Evolutionary conservation across 371 early-diverging fungal species (phyloP).

Genomic region (Furculomyces boomerangus): DNA sequence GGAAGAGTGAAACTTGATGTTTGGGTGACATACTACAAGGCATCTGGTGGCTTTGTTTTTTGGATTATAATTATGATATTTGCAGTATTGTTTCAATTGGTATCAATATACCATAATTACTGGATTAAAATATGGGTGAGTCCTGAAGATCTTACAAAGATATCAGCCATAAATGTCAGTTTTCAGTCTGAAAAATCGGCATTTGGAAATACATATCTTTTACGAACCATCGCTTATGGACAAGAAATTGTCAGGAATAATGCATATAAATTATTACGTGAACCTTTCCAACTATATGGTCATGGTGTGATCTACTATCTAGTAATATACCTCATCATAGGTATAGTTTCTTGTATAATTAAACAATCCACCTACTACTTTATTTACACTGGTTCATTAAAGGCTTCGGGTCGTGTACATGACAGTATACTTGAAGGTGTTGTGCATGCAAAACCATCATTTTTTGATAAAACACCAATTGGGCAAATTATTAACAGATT

Average conservation of each 20-base stretch:
- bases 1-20: constrained; percentile 17
- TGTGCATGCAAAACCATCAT: constrained; percentile 50
- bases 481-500: constrained; percentile 82
- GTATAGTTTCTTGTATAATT: constrained; percentile 6
- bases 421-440: constrained; percentile 29
- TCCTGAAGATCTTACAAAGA: not conserved
- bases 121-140: constrained; percentile 24
- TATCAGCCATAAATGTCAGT: not conserved
- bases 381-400: constrained; percentile 37
- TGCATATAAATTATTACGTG: no score
- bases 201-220: no score
- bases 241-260: no score
- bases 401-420: constrained; percentile 34
- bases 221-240: no score
- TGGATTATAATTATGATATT: constrained; percentile 9
- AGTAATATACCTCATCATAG: constrained; percentile 10
- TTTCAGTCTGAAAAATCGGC: no score
- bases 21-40: constrained; percentile 19
- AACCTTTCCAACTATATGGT: no score
- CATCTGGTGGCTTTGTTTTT: constrained; percentile 11
- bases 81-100: constrained; percentile 4
- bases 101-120: constrained; percentile 14
- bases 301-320: constrained; percentile 14
- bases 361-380: constrained; percentile 10
- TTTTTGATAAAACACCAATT: constrained; percentile 75